Percentiles rank a stretch among this genome's conserved stretches.
Conservation (phyloP, 371 early-diverging fungal species). For the Mucor lusitanicus region DNA sequence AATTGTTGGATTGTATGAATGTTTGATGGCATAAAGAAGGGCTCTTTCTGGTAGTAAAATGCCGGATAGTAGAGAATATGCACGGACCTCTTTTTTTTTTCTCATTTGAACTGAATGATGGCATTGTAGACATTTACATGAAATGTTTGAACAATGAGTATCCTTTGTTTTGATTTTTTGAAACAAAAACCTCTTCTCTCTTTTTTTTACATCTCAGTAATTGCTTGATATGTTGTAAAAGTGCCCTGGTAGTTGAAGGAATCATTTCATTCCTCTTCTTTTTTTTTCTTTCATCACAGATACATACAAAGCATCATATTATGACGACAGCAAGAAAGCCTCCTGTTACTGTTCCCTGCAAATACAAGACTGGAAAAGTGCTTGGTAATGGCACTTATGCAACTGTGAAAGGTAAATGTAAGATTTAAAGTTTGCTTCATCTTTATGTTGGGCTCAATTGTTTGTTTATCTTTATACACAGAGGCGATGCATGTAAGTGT, state of each 20-base stretch:
- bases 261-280: neutral
- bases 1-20: neutral
- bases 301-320: neutral
- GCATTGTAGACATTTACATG: neutral
- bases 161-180: neutral
- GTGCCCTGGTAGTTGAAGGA: neutral
- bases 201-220: neutral
- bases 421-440: neutral
- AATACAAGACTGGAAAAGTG: slow-evolving; percentile 69
- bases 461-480: neutral
- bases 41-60: neutral
- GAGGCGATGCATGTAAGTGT: slow-evolving; percentile 54
- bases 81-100: neutral
- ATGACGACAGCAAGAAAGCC: slow-evolving; percentile 19
- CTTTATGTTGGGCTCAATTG: neutral
- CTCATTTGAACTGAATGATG: neutral
- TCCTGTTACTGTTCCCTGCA: slow-evolving; percentile 60
- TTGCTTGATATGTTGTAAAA: neutral
- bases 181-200: neutral
- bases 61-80: neutral
- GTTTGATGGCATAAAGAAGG: neutral
- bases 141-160: neutral
- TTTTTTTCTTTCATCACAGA: neutral
- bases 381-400: slow-evolving; percentile 75
- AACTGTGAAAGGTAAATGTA: slow-evolving; percentile 63